Conservation (phyloP, 495 filamentous ascomycete species). For the Talaromyces wortmannii region DNA sequence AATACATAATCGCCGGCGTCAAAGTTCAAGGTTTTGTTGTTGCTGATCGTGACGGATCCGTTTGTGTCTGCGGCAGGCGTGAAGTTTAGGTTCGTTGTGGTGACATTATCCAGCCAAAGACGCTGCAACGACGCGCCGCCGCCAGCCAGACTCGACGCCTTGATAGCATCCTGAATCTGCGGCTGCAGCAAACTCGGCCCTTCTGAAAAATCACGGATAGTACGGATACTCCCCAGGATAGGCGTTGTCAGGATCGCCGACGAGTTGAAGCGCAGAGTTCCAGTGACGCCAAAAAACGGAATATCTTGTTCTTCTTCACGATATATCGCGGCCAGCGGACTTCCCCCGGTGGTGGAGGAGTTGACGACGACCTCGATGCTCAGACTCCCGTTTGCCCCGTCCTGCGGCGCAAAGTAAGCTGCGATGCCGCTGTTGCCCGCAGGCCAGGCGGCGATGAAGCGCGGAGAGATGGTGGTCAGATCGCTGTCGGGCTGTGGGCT, state of each 20-base stretch:
- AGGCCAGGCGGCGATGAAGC: constrained; percentile 57
- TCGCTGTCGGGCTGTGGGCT: constrained; percentile 46
- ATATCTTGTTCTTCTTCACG: constrained; percentile 14
- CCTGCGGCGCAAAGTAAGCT: constrained; percentile 45
- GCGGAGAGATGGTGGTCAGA: constrained; percentile 44
- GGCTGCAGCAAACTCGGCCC: constrained; percentile 44
- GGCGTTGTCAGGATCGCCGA: constrained; percentile 45
- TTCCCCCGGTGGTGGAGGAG: constrained; percentile 24
- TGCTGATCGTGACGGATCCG: constrained; percentile 20
- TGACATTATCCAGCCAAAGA: constrained; percentile 56
- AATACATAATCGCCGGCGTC: constrained; percentile 47
- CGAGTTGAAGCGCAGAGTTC: constrained; percentile 46
- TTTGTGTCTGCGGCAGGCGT: constrained; percentile 14
- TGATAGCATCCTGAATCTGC: constrained; percentile 43
- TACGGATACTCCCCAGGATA: constrained; percentile 54
- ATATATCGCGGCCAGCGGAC: constrained; percentile 29
- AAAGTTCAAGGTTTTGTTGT: constrained; percentile 37
- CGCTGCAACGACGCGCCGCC: constrained; percentile 41
- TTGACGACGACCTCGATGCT: constrained; percentile 43
- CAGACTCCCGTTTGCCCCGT: constrained; percentile 46
- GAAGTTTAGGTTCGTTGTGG: constrained; percentile 43
- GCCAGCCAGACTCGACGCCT: constrained; percentile 20
- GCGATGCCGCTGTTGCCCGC: constrained; percentile 56
- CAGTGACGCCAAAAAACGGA: constrained; percentile 42
- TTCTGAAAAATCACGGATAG: constrained; percentile 55